Base-by-base conservation (phyloP, 2,329 filamentous ascomycete species). In the Ciborinia camelliae region DNA sequence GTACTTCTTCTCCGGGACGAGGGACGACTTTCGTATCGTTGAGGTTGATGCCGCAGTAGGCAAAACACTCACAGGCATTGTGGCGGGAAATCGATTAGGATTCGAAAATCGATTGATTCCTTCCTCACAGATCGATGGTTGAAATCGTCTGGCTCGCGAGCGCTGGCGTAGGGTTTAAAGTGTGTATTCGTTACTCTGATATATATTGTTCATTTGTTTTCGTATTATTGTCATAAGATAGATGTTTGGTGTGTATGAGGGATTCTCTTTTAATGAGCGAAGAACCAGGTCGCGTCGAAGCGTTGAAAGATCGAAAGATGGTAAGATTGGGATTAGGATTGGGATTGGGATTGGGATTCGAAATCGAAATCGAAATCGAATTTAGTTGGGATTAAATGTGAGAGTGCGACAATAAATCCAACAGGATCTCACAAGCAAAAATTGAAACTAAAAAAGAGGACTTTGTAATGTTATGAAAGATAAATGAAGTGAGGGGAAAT, bases 1-100 rank as follows among this genome's bases (percentile, higher is more conserved):
- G 87, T 99, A 99, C 81, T 97, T 97, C 83, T 96, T 94, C 82
- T 98, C 95, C 64, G 93, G 92, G 73, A 87, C 89, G 73, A 88
- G 81, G 68, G 89, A 83, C 71, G 89, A 79, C 80, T 96, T 96
- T 79, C 90, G 87, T 75, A 89, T 84, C 73, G 86, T 85, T 76
- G 90, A 84, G 6, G 59, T 55, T 75, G 88, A 86, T 75, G 86
- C 81, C 75, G 86, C 84, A 73, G 86, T 79, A 75, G 89, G 81
- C 73, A 87, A 80, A 73, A 87, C 86, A 79, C 68, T 72, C 66
- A 74, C 87, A 76, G 89, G 87, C 88, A 91, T 91, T 79, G 75
- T 72, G 74, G 72, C 64, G 66, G 60, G 63, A 45, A 57, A 47
- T 59, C 26, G 62, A 41, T 28, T 50, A 20, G 30, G 12, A n/a